Evolutionary conservation across 306 rosid genomes (phyloP), one percentile per base, ranked within the genome.

Genomic region (Amphicarpaea edgeworthii): DNA sequence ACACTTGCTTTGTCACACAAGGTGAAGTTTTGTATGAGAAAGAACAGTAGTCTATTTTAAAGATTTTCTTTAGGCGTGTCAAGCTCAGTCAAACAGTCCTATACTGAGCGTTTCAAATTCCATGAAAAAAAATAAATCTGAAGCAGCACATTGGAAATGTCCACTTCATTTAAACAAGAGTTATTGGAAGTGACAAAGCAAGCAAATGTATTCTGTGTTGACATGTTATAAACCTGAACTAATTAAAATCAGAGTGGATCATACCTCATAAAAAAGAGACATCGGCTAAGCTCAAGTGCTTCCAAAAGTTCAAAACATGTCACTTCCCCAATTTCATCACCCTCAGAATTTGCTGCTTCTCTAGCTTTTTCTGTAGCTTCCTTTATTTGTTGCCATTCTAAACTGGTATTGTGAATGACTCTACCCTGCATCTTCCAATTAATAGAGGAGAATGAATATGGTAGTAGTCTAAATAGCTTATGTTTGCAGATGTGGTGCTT

Each of bases 231-330:
- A 47, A 70, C 55, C 63, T 16, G 30, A n/a, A 37, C 57, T 19
- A 38, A 68, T 8, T 28, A 50, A 77, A 80, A 49, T 61, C 24
- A 38, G 68, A 54, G 71, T 63, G 42, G 54, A 63, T 62, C 58
- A 68, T 70, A 92, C 98, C 97, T 88, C 97, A 95, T 87, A 34
- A 95, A 78, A 65, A 87, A 79, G 78, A 95, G 88, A 83, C 99
- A 95, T 47, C 92, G 85, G 85, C 99, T 90, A 54, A 92, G 95
- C 69, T 95, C 99, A 77, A 95, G 99, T 70, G 99, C 99, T 86
- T 95, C 99, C 90, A 90, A 84, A 81, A 95, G 96, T 82, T 95
- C 97, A 26, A 84, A 84, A 82, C 97, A 95, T 2, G 97, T 92
- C 89, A 95, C 82, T 82, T 85, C 92, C 47, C 90, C 96, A 68